phyloP scores from a whole-genome alignment of 768 basidiomycete genomes.

The Mycena amicta region DNA sequence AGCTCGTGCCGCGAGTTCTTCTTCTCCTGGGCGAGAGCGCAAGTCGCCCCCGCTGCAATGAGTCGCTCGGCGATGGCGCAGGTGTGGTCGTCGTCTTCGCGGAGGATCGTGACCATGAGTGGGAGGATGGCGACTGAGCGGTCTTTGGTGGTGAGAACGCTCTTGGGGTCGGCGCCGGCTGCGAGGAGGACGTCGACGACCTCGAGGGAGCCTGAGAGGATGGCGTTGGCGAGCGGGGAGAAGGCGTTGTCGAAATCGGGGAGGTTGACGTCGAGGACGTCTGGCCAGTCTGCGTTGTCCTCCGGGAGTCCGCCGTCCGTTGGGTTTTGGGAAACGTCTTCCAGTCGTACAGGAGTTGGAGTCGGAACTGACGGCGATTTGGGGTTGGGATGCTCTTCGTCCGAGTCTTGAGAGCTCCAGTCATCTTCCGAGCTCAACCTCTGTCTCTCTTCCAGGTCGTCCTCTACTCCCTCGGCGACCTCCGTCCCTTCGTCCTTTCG shows the following conservation, averaged over 20 bases:
- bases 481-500: constrained; percentile 24
- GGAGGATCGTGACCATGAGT: constrained; percentile 40
- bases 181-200: constrained; percentile 50
- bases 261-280: constrained; percentile 55
- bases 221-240: constrained; percentile 53
- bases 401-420: constrained; percentile 28
- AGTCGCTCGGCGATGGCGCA: constrained; percentile 42
- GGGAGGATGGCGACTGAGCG: constrained; percentile 33
- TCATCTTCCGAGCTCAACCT: not conserved
- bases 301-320: constrained; percentile 54
- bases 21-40: constrained; percentile 43
- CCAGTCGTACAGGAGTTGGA: too few relatives aligned
- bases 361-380: too few relatives aligned
- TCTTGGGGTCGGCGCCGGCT: constrained; percentile 48
- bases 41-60: constrained; percentile 42
- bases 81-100: constrained; percentile 43
- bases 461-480: not conserved
- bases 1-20: constrained; percentile 23
- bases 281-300: constrained; percentile 50
- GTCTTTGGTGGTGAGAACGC: constrained; percentile 32
- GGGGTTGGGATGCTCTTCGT: constrained; percentile 20
- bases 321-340: too few relatives aligned
- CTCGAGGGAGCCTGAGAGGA: constrained; percentile 45
- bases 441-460: not conserved
- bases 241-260: constrained; percentile 63